phyloP scores from a whole-genome alignment of 179 eudicot species.

The Patellifolia procumbens region DNA sequence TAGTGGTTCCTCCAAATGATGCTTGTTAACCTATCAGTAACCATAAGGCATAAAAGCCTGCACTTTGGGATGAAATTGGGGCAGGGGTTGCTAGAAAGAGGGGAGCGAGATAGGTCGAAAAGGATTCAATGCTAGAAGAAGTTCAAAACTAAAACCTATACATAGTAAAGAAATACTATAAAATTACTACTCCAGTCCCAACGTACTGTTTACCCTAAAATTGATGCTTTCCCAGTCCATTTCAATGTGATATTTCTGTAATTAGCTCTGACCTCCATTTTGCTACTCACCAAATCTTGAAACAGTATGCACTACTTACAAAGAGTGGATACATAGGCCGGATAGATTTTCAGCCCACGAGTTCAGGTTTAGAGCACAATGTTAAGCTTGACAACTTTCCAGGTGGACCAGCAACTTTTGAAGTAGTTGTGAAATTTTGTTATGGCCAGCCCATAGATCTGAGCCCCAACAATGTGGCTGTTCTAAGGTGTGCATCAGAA shows the following conservation, averaged over 20 bases:
- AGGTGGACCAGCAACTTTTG: conserved; percentile 56
- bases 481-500: conserved; percentile 57
- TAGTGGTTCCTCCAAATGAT: background rate
- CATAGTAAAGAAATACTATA: background rate
- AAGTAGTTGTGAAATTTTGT: conserved; percentile 47
- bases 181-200: background rate
- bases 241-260: conserved; percentile 3
- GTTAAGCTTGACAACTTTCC: conserved; percentile 56
- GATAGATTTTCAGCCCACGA: conserved; percentile 36
- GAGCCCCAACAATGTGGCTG: conserved; percentile 47
- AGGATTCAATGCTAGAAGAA: background rate
- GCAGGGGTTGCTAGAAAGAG: background rate
- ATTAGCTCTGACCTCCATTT: background rate
- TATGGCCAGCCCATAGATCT: conserved; percentile 51
- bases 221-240: background rate
- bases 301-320: conserved; percentile 57
- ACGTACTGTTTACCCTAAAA: background rate
- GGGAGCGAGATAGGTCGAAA: background rate
- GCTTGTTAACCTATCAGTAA: too few relatives aligned
- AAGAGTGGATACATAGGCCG: conserved; percentile 56
- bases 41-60: conserved; percentile 2
- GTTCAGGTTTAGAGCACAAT: conserved; percentile 32
- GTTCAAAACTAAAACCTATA: background rate
- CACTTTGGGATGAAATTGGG: background rate
- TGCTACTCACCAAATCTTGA: conserved; percentile 14